Evolutionary conservation across 495 filamentous ascomycete species (phyloP).

Genomic region (Talaromyces wortmannii): DNA sequence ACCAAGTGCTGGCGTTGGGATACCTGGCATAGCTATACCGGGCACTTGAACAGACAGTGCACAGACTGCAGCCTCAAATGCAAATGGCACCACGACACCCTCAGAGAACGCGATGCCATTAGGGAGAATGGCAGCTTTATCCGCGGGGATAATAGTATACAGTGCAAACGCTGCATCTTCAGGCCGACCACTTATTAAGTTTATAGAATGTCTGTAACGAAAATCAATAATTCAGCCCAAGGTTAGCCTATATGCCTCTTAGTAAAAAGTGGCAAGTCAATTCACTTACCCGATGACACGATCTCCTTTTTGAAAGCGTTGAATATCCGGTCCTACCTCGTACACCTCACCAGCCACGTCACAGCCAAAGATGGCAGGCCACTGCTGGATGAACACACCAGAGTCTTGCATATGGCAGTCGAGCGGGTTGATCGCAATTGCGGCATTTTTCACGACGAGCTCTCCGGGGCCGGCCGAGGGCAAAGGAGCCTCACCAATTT

Average conservation of each 20-base stretch:
- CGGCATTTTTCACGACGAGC: slow-evolving; percentile 29
- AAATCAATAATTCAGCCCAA: neutral
- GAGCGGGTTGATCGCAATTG: slow-evolving; percentile 38
- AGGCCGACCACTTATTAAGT: slow-evolving; percentile 41
- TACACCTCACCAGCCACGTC: slow-evolving; percentile 37
- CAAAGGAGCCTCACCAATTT: slow-evolving; percentile 25
- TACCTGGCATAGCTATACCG: slow-evolving; percentile 17
- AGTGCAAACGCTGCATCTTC: slow-evolving; percentile 22
- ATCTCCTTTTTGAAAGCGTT: slow-evolving; percentile 30
- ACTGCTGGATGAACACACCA: slow-evolving; percentile 15
- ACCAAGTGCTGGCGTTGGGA: slow-evolving; percentile 28
- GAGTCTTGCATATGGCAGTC: slow-evolving; percentile 24
- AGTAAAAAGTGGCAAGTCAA: neutral
- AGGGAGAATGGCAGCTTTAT: slow-evolving; percentile 25
- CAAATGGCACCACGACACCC: slow-evolving; percentile 27
- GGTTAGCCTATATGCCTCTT: neutral
- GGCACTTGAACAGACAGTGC: slow-evolving; percentile 21
- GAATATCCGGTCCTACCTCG: slow-evolving; percentile 24
- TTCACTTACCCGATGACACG: slow-evolving; percentile 30
- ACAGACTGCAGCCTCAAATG: slow-evolving; percentile 22
- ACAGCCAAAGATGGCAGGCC: slow-evolving; percentile 27
- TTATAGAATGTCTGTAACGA: slow-evolving; percentile 55
- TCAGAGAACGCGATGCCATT: slow-evolving; percentile 22
- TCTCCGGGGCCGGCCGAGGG: slow-evolving; percentile 22
- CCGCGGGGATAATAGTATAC: slow-evolving; percentile 16